Base-by-base conservation (phyloP, 768 basidiomycete genomes). In the Russula vinacea region DNA sequence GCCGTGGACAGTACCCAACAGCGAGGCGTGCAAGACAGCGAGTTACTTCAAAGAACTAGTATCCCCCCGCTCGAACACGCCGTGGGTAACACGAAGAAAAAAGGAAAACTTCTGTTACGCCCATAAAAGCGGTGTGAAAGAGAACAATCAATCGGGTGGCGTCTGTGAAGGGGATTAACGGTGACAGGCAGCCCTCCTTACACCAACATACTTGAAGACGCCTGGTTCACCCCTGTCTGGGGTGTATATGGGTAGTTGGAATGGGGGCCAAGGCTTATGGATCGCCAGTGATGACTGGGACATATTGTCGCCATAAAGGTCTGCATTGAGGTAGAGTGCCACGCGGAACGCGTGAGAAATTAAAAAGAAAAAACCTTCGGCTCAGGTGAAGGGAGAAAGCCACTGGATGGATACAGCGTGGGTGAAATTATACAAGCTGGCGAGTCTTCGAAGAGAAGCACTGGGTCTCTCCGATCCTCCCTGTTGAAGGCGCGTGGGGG, bases 341-440 rank as follows among this genome's bases (percentile, higher is more conserved):
- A 64, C 22, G 24, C 52, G n/a, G 29, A 19, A 40, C 8, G 22
- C 35, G 39, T 47, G 58, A n/a, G 52, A 44, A 47, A 47, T 54
- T 33, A 8, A 47, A 44, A 26, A 26, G 13, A 54, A 55, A 24
- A 55, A 29, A 32, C 2, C 35, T 24, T 24, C 45, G 37, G 42
- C 35, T 61, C 44, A 7, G 17, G 59, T 45, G 51, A 54, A 60
- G 32, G 53, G 33, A 39, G 26, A 29, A 14, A 35, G 32, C 53
- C 53, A 35, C 60, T 17, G 26, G 40, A 47, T 33, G 42, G 52
- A 54, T 24, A 60, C 45, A 13, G 47, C 53, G 44, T 45, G 17
- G 26, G 58, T 52, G 44, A 64, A 24, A 49, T 55, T 26, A 54
- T 24, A 45, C 33, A 53, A 26, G 33, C 40, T 29, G 42, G 47